Base-by-base conservation (phyloP, 345 rosid genomes). In the Populus simonii region DNA sequence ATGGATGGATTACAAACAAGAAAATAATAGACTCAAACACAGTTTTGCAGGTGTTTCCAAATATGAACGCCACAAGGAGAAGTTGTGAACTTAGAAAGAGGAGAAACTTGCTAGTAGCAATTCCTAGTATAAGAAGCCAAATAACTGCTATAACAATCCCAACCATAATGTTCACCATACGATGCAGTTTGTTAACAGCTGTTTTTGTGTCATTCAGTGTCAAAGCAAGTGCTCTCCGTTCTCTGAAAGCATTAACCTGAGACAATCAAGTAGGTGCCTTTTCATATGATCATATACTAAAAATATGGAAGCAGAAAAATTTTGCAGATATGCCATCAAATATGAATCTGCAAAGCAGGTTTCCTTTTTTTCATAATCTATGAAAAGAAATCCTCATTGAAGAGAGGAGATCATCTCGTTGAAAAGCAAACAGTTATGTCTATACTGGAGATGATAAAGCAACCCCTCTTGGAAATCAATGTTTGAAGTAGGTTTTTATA, bases 161-260 rank as follows among this genome's bases (percentile, higher is more conserved):
- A 31, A 83, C 80, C 33, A 83, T 65, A 61, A 71, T 3, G 53
- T 83, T 76, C 71, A 83, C 80, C 70, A 83, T 59, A 3, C 62
- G 85, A 51, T 72, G 80, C 77, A 83, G 72, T 59, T 78, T 82
- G 72, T 82, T 70, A 33, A 82, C 85, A 9, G 85, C 85, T 9
- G 85, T 82, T 78, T 83, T 83, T 8, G 82, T 83, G 62, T 83
- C 82, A 68, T 79, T 75, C 6, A 79, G 66, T 5, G 82, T 79
- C 67, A 79, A 76, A 47, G 80, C 82, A 33, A 83, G 82, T 13
- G 85, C 85, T 72, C 80, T 79, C 47, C 82, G 72, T 61, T 83
- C 82, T 67, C 82, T 76, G 63, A 83, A 79, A 66, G 82, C 82
- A 76, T 83, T 79, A 17, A 83, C 85, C 85, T 83, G 82, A 67